Evolutionary conservation across 148 eudicot species (phyloP).

Genomic region (Spergularia bocconei): DNA sequence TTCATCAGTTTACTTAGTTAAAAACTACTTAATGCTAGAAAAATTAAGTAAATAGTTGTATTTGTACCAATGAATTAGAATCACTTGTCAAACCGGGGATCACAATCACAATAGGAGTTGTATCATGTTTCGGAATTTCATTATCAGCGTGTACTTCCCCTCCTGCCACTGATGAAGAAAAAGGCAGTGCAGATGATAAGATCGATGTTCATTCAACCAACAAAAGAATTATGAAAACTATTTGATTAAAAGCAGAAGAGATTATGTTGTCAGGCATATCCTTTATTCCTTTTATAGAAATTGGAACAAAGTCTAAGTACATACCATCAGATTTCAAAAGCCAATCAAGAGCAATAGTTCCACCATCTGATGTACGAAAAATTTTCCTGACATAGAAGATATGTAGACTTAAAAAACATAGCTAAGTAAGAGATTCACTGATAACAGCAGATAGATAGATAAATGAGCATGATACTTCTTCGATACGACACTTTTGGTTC

Average conservation of each 20-base stretch:
- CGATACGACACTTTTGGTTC: neutral
- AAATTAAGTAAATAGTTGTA: neutral
- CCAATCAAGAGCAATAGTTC: constrained; percentile 93
- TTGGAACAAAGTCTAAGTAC: neutral
- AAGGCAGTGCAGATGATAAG: constrained; percentile 18
- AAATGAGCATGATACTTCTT: neutral
- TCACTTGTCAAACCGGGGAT: constrained; percentile 95
- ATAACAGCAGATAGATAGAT: too few relatives aligned
- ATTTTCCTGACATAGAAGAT: constrained; percentile 51
- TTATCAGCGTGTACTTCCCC: constrained; percentile 33
- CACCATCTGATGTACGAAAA: constrained; percentile 82
- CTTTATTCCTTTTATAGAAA: too few relatives aligned
- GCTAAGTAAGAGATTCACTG: too few relatives aligned
- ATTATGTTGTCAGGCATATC: neutral
- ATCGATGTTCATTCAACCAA: constrained; percentile 3
- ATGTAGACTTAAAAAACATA: neutral
- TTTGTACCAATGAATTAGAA: constrained; percentile 69
- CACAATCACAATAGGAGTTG: constrained; percentile 68
- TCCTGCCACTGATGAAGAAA: constrained; percentile 41
- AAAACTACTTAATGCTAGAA: neutral
- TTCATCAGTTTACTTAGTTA: neutral
- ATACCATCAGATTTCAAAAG: constrained; percentile 72
- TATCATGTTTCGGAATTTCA: constrained; percentile 53
- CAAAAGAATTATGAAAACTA: neutral
- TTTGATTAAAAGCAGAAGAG: neutral